Conservation (phyloP, 495 filamentous ascomycete species). For the Xylaria palmicola region DNA sequence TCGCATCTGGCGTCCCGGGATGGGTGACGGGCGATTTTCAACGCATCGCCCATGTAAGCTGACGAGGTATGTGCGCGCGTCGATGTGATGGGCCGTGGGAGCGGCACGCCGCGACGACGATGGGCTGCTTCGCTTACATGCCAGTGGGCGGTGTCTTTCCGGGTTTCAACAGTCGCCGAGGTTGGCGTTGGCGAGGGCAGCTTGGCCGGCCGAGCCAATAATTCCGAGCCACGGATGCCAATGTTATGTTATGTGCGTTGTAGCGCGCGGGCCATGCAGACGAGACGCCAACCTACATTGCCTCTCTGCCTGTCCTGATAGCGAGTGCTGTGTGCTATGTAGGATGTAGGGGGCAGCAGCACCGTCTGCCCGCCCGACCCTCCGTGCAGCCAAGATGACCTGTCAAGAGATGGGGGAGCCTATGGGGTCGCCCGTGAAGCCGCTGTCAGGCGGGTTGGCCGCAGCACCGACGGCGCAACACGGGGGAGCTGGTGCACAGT, state of each 20-base stretch:
- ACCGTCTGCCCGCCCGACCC: neutral
- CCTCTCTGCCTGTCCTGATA: no score
- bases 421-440: neutral
- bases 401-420: constrained; percentile 8
- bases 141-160: constrained; percentile 15
- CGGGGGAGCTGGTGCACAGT: constrained; percentile 13
- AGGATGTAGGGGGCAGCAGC: no score
- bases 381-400: constrained; percentile 1
- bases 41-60: constrained; percentile 26
- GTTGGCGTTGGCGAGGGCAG: constrained; percentile 13
- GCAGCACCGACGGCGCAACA: constrained; percentile 11
- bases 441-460: constrained; percentile 6
- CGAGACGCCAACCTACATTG: neutral
- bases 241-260: constrained; percentile 19
- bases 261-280: constrained; percentile 12
- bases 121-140: constrained; percentile 16
- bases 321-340: no score
- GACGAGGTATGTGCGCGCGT: no score
- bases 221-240: constrained; percentile 32
- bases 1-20: constrained; percentile 30
- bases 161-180: constrained; percentile 19
- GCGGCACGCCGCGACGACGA: constrained; percentile 7
- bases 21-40: constrained; percentile 29
- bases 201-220: constrained; percentile 29
- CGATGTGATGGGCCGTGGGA: constrained; percentile 16